These are phyloP conservation scores for Phlebopus sp. DNA, from an alignment of 1,284 basidiomycete genomes.

Conservation along the genomic window DNA sequence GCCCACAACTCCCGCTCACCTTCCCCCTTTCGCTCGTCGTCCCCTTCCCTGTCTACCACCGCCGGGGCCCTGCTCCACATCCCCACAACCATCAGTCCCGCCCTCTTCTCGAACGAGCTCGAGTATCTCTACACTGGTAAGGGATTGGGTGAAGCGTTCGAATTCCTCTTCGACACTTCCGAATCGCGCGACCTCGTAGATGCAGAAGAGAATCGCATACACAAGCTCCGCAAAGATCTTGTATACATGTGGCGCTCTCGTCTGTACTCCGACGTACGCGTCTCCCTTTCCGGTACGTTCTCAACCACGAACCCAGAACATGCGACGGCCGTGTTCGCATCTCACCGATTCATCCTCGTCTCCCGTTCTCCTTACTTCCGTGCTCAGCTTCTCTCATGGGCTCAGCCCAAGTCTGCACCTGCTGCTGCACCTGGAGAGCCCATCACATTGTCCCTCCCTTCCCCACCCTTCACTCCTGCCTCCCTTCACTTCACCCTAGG, in stretches of 20 bases:
- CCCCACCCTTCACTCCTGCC: conserved; percentile 93
- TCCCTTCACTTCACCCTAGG: conserved; percentile 94
- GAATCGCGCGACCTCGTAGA: conserved; percentile 42
- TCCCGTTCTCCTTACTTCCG: conserved; percentile 89
- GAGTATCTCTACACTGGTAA: conserved; percentile 90
- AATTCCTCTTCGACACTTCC: conserved; percentile 80
- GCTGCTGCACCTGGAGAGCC: conserved; percentile 39
- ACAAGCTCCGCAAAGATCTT: conserved; percentile 87
- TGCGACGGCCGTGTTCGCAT: conserved; percentile 80
- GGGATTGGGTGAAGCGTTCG: conserved; percentile 84
- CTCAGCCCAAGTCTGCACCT: conserved; percentile 31
- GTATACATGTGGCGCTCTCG: conserved; percentile 96
- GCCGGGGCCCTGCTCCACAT: conserved; percentile 47
- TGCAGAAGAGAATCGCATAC: conserved; percentile 69
- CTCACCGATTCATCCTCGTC: conserved; percentile 90
- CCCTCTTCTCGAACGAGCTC: conserved; percentile 81
- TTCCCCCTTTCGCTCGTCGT: conserved; percentile 49
- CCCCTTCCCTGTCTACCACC: conserved; percentile 43
- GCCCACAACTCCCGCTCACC: conserved; percentile 50
- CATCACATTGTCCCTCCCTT: conserved; percentile 70
- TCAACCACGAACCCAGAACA: conserved; percentile 60
- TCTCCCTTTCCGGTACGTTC: conserved; percentile 69
- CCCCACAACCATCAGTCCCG: conserved; percentile 66
- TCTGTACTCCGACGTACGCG: conserved; percentile 86
- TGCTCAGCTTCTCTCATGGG: conserved; percentile 65